These are phyloP conservation scores for Suillus fuscotomentosus DNA, from an alignment of 768 basidiomycete species.

Conservation along the genomic window DNA sequence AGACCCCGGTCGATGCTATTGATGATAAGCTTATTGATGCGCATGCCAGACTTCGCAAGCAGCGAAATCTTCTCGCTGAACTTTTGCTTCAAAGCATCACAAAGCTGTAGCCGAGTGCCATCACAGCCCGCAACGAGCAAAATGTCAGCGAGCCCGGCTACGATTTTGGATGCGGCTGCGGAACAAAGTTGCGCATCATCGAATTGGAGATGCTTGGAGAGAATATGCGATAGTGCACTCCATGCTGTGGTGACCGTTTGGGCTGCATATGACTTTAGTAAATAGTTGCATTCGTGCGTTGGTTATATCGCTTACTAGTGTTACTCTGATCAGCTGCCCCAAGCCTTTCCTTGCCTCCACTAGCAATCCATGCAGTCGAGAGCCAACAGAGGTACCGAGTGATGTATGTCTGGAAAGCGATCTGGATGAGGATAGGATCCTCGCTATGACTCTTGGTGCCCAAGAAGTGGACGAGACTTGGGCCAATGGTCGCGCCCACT, in stretches of 20 bases:
- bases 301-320: background rate
- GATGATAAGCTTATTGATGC: constrained; percentile 40
- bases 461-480: constrained; percentile 24
- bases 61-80: constrained; percentile 43
- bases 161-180: constrained; percentile 22
- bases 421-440: constrained; percentile 36
- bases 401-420: constrained; percentile 34
- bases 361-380: constrained; percentile 27
- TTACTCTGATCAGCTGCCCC: constrained; percentile 28
- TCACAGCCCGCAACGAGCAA: constrained; percentile 27
- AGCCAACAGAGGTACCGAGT: constrained; percentile 28
- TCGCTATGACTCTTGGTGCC: constrained; percentile 28
- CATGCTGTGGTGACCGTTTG: constrained; percentile 45
- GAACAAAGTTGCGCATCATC: constrained; percentile 22
- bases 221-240: constrained; percentile 39
- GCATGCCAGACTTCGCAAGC: constrained; percentile 45
- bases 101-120: constrained; percentile 25
- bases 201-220: constrained; percentile 20
- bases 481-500: constrained; percentile 19
- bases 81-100: constrained; percentile 37
- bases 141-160: constrained; percentile 28
- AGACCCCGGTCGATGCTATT: constrained; percentile 32
- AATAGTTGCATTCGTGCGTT: background rate
- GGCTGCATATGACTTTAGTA: constrained; percentile 20
- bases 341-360: constrained; percentile 31